Base-by-base conservation (phyloP, 306 rosid genomes). In the Casuarina glauca region DNA sequence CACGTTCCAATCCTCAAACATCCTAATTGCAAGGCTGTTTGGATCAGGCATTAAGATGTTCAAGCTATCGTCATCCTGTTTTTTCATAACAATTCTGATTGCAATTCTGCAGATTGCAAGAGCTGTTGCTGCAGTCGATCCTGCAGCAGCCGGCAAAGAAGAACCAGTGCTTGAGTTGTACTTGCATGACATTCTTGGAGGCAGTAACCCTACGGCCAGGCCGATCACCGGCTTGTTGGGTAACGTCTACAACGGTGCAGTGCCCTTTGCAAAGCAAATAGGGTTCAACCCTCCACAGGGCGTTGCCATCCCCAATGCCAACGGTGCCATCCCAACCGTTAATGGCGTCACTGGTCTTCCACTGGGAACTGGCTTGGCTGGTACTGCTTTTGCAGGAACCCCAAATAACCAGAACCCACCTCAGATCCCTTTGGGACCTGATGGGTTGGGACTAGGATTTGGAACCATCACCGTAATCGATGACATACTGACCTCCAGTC, bases 321-420 rank as follows among this genome's bases (percentile, higher is more conserved):
- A 80, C 17, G 83, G 85, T 32, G 91, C 85, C 49, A 48, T 78
- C 69, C 85, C 88, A 2, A 88, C 89, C 2, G 83, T 82, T 16
- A 88, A 88, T 61, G 91, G 91, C 7, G 79, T 74, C 82, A 88
- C 69, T 16, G 91, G 91, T 12, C 85, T 86, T 36, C 91, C 91
- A 19, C 78, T 88, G n/a, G 90, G 90, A 60, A 86, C 90, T 0
- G 91, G 88, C 79, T 73, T 86, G 79, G 78, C 84, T 13, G 91
- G 91, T 26, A 88, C 91, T 3, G 16, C 81, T 72, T 86, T 82
- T 61, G 86, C 84, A 9, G 86, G 89, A 51, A 50, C 62, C 2
- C 35, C 6, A 38, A 57, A 70, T 74, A 11, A 38, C 12, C 80
- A 74, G 72, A 79, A 80, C 70, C 26, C 7, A 15, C 85, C 81